Evolutionary conservation across 2,329 filamentous ascomycete genomes (phyloP), one percentile per base, ranked within the genome.

Genomic region (Nemania bipapillata): DNA sequence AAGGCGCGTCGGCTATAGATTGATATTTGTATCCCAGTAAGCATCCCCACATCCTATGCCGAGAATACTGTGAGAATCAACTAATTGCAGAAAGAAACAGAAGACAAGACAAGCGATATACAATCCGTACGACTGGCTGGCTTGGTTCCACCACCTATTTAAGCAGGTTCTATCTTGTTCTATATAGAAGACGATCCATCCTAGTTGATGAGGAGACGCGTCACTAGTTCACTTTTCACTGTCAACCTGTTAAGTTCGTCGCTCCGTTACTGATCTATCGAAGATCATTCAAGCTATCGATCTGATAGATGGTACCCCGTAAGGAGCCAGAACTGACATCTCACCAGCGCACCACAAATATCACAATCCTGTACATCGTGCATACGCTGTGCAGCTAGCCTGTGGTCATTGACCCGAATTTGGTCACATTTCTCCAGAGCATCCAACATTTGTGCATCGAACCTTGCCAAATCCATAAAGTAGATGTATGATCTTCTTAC

Each of bases 401-500:
- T 52, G 40, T 45, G 24, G 15, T 26, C 26, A 20, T 54, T 20
- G 45, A 24, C 40, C 17, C 12, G 30, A 50, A 52, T 47, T 54
- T 56, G 20, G 28, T 37, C 24, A 37, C 3, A 35, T 49, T 52
- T 30, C 17, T 22, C 24, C 49, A 58, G 22, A 54, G 45, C 42
- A 22, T 22, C n/a, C 17, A 17, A n/a, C 5, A 57, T 42, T 56
- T 74, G 68, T 56, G 54, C 65, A 68, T 70, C 63, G 68, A 66
- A 66, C 11, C 71, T 70, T 70, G 73, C 67, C 12, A 28, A 47
- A 17, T 66, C 52, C 49, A n/a, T 49, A 32, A 22, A 35, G 20
- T 26, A 42, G 52, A 47, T 70, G 68, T 68, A 70, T 65, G 65
- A 65, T 65, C 65, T 62, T 42, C 68, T 59, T 57, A 17, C 53